A percentile compares a stretch with the other conserved stretches of the same genome.
phyloP scores from a whole-genome alignment of 2,329 filamentous ascomycete genomes.

The Apiospora hydei region DNA sequence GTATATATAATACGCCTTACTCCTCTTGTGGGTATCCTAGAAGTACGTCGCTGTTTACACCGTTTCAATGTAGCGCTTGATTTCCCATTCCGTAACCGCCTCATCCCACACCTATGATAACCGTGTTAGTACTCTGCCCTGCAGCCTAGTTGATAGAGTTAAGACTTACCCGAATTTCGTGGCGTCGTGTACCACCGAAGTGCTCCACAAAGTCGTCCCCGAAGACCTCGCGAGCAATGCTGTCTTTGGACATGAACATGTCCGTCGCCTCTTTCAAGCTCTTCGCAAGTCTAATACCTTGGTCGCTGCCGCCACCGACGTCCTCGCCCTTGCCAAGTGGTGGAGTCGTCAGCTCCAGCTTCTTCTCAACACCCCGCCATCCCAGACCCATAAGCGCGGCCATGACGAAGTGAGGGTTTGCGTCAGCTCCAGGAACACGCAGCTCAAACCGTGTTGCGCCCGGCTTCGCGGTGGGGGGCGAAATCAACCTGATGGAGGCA shows the following conservation, averaged over 20 bases:
- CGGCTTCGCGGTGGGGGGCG: slow-evolving; percentile 83
- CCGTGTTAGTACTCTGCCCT: background rate
- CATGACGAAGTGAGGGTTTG: slow-evolving; percentile 88
- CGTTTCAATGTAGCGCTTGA: slow-evolving; percentile 81
- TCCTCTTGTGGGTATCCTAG: slow-evolving; percentile 11
- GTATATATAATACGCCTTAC: background rate
- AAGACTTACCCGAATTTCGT: slow-evolving; percentile 74
- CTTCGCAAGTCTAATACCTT: slow-evolving; percentile 82
- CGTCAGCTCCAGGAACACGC: slow-evolving; percentile 91
- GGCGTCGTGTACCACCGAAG: slow-evolving; percentile 88
- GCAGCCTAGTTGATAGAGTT: too few species aligned
- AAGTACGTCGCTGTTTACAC: slow-evolving; percentile 51
- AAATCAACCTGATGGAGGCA: slow-evolving; percentile 87
- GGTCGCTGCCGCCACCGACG: slow-evolving; percentile 74
- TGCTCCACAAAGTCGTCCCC: slow-evolving; percentile 97
- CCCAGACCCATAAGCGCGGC: slow-evolving; percentile 87
- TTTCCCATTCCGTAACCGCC: slow-evolving; percentile 94
- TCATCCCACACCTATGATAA: slow-evolving; percentile 74
- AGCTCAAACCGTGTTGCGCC: slow-evolving; percentile 93
- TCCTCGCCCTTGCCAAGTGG: slow-evolving; percentile 87
- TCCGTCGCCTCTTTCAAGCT: slow-evolving; percentile 84
- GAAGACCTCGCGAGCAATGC: slow-evolving; percentile 91
- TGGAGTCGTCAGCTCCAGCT: slow-evolving; percentile 80
- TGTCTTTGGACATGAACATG: slow-evolving; percentile 77
- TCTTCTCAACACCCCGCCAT: slow-evolving; percentile 92